Base-by-base conservation (phyloP, 441 rosid genomes). In the Syzygium malaccense region DNA sequence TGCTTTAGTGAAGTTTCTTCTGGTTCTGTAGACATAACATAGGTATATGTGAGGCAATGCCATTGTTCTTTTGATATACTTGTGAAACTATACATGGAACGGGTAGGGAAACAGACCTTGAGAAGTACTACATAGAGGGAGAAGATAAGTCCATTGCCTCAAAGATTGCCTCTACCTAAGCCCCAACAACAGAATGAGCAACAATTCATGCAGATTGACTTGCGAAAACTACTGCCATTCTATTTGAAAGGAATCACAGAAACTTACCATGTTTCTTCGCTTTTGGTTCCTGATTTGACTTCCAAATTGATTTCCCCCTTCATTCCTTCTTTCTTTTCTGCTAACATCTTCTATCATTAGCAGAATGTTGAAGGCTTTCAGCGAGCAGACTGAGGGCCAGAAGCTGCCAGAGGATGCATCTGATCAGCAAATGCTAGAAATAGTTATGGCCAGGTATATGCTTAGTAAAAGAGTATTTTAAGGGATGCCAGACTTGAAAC, bases 281-380 rank as follows among this genome's bases (percentile, higher is more conserved):
- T 85, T 55, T 85, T 23, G 66, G 49, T 86, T 86, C 68, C 23
- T 30, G 49, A 28, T 30, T 88, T 89, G 64, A 88, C 75, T 60
- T 79, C 25, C 87, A 32, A 85, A 48, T 49, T 89, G 80, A 83
- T 56, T 58, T 54, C 54, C n/a, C 86, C 79, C 19, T 79, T 55
- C 83, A 51, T 71, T 86, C 60, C 53, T 87, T 68, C 55, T 64
- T 68, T 48, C 41, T 87, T 53, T 86, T 55, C 26, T 28, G 89
- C 78, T 89, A 86, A 58, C 78, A 5, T 87, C 23, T 68, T 78
- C 88, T 71, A 55, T 55, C 84, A 13, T 88, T 88, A 90, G 92
- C 95, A 98, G 99, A 92, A 98, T 98, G 99, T 94, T 98, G 90
- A 92, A 92, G 93, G 91, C 96, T 90, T 98, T 98, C 87, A 93